A percentile compares a stretch with the other conserved stretches of the same genome.
These are phyloP conservation scores for Aspergillus ochraceus DNA, from an alignment of 2,329 filamentous ascomycete species.

Conservation along the genomic window DNA sequence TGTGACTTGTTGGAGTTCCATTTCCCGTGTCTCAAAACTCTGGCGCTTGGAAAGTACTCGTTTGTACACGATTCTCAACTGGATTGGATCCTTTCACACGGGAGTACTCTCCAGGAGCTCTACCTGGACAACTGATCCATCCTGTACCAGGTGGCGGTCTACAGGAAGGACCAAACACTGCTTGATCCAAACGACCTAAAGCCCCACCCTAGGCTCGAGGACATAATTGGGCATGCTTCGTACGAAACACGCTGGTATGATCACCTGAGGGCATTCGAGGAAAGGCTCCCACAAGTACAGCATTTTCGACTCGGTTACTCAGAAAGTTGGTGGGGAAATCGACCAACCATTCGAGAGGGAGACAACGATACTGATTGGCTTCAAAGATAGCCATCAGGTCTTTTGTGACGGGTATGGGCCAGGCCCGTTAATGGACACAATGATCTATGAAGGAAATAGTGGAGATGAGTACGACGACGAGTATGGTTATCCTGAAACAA, in stretches of 20 bases:
- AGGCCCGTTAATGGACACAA: too few species aligned
- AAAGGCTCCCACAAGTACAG: conserved; percentile 16
- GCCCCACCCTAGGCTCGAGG: neutral
- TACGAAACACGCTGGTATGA: conserved; percentile 23
- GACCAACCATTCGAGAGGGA: too few species aligned
- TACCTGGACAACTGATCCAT: conserved; percentile 48
- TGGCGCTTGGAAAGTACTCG: conserved; percentile 43
- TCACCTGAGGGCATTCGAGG: conserved; percentile 22
- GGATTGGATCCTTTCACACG: conserved; percentile 47
- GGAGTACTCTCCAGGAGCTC: conserved; percentile 40
- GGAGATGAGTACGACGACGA: neutral
- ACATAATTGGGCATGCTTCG: neutral
- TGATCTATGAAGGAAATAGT: too few species aligned
- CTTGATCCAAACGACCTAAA: neutral
- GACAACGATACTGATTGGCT: neutral
- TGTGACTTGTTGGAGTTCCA: conserved; percentile 34
- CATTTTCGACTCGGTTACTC: conserved; percentile 18
- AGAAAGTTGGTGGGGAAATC: too few species aligned
- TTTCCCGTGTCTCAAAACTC: conserved; percentile 43
- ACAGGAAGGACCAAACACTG: neutral
- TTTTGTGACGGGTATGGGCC: too few species aligned
- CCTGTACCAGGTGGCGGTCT: conserved; percentile 13
- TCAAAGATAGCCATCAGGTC: neutral
- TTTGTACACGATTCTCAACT: conserved; percentile 50
- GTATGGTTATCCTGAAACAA: neutral